These are phyloP conservation scores for Amanita molliuscula DNA, from an alignment of 768 basidiomycete species.

Conservation along the genomic window DNA sequence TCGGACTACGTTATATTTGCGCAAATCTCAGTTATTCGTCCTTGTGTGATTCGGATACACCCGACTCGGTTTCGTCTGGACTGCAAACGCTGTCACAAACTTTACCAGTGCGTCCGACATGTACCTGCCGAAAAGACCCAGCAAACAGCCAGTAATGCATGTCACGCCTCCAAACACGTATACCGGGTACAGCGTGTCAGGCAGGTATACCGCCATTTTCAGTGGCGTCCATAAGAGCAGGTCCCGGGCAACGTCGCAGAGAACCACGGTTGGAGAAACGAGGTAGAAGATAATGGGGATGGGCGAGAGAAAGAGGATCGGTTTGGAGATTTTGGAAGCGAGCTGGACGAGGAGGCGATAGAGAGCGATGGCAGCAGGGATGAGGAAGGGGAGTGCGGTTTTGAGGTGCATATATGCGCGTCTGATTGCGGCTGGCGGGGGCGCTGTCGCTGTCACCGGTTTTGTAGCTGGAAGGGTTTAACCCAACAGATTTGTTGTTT, in stretches of 20 bases:
- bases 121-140: slow-evolving; percentile 28
- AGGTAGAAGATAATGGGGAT: slow-evolving; percentile 27
- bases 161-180: slow-evolving; percentile 50
- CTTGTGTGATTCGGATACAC: too few relatives aligned
- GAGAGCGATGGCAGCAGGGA: neutral
- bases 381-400: neutral
- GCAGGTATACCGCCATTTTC: slow-evolving; percentile 22
- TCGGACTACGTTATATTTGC: too few relatives aligned
- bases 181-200: slow-evolving; percentile 39
- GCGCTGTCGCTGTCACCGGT: neutral
- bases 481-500: too few relatives aligned
- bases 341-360: slow-evolving; percentile 1
- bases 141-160: slow-evolving; percentile 35
- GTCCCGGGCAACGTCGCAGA: slow-evolving; percentile 28
- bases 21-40: too few relatives aligned
- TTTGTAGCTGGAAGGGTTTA: neutral
- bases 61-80: neutral
- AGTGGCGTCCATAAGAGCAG: slow-evolving; percentile 38
- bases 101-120: slow-evolving; percentile 8
- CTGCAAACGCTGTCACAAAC: neutral
- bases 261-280: slow-evolving; percentile 36
- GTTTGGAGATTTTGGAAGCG: neutral
- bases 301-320: slow-evolving; percentile 15
- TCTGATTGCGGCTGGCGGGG: neutral
- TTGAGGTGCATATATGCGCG: neutral